These are phyloP conservation scores for Podosphaera aphanis DNA, from an alignment of 2,329 filamentous ascomycete genomes.

Conservation along the genomic window DNA sequence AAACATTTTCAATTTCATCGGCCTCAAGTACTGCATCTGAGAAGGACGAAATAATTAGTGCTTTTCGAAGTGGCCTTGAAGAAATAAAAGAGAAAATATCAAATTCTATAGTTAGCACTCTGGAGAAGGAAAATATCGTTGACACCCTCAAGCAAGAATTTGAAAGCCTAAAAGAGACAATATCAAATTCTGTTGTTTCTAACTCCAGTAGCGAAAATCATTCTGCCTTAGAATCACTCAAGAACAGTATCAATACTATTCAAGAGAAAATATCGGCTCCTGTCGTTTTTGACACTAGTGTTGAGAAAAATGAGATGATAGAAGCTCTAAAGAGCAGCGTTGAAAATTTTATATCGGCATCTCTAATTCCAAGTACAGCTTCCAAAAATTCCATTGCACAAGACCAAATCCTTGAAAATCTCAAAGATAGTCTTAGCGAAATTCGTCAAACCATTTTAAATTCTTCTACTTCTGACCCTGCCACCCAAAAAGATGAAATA, in stretches of 20 bases:
- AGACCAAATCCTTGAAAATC: constrained; percentile 38
- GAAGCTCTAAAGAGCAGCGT: constrained; percentile 33
- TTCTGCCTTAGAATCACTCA: neutral
- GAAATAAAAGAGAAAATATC: constrained; percentile 40
- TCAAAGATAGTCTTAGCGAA: constrained; percentile 49
- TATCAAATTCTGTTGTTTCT: constrained; percentile 26
- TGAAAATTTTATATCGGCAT: constrained; percentile 27
- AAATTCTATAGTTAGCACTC: constrained; percentile 47
- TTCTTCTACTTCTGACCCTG: neutral
- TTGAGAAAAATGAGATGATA: constrained; percentile 26
- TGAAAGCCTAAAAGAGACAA: constrained; percentile 34
- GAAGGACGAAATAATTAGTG: constrained; percentile 1
- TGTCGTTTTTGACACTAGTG: constrained; percentile 9
- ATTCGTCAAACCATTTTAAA: constrained; percentile 18
- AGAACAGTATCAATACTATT: neutral
- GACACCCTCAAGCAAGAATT: constrained; percentile 67
- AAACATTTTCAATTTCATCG: constrained; percentile 16
- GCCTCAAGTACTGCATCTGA: neutral
- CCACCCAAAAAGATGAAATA: constrained; percentile 35
- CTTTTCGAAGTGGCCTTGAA: constrained; percentile 3
- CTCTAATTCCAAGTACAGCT: constrained; percentile 24
- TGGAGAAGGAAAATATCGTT: constrained; percentile 47
- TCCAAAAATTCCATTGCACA: constrained; percentile 21
- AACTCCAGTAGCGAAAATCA: constrained; percentile 10
- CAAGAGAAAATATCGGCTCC: constrained; percentile 7